These are phyloP conservation scores for Saturnispora sanitii DNA, from an alignment of 805 yeast species.

Conservation along the genomic window DNA sequence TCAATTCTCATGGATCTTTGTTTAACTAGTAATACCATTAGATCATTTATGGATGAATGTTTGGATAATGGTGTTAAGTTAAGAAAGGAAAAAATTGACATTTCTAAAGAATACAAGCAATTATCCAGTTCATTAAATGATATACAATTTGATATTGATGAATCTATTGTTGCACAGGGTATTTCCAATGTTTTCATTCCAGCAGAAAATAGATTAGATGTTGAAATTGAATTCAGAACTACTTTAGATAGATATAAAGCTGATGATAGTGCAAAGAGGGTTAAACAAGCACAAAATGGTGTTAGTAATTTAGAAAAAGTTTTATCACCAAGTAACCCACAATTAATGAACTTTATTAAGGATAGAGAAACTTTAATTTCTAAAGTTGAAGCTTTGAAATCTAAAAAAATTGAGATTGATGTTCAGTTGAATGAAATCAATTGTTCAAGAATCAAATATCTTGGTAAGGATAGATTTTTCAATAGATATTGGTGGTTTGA, in stretches of 20 bases:
- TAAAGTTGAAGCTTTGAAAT: slow-evolving; percentile 37
- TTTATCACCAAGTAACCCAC: slow-evolving; percentile 32
- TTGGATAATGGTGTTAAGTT: slow-evolving; percentile 52
- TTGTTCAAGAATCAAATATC: slow-evolving; percentile 59
- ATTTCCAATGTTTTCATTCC: slow-evolving; percentile 6
- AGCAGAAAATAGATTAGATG: slow-evolving; percentile 9
- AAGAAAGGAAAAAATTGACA: slow-evolving; percentile 59
- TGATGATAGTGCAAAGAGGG: slow-evolving; percentile 14
- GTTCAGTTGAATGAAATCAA: slow-evolving; percentile 58
- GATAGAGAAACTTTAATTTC: slow-evolving; percentile 33
- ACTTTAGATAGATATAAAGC: slow-evolving; percentile 12
- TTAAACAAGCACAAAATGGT: slow-evolving; percentile 17
- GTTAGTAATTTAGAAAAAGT: slow-evolving; percentile 29
- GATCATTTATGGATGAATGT: slow-evolving; percentile 57
- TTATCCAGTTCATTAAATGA: slow-evolving; percentile 32
- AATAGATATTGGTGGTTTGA: slow-evolving; percentile 97
- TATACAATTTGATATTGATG: slow-evolving; percentile 20
- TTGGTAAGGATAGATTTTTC: slow-evolving; percentile 77
- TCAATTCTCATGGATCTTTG: slow-evolving; percentile 56
- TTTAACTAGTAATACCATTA: slow-evolving; percentile 45
- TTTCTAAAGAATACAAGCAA: slow-evolving; percentile 47
- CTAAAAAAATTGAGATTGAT: slow-evolving; percentile 46
- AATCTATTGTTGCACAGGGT: slow-evolving; percentile 14
- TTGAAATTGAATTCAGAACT: slow-evolving; percentile 5
- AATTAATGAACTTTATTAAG: slow-evolving; percentile 35